phyloP scores from a whole-genome alignment of 1,284 basidiomycete genomes.

The Ceratobasidium sp. region DNA sequence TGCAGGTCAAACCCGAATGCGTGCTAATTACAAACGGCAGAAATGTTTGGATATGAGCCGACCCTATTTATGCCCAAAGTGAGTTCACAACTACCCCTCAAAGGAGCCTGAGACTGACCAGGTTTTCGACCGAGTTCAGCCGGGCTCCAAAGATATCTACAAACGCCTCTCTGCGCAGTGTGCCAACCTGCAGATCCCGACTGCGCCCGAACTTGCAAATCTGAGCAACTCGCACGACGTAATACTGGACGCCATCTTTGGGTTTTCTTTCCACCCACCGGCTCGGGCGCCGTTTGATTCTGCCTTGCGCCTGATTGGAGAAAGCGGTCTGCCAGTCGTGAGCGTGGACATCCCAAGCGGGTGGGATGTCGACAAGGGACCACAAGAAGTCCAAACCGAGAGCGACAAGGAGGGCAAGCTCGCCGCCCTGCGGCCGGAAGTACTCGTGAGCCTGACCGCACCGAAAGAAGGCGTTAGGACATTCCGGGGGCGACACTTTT shows the following conservation, averaged over 20 bases:
- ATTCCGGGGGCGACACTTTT: constrained; percentile 86
- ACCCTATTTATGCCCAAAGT: constrained; percentile 94
- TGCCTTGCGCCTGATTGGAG: constrained; percentile 71
- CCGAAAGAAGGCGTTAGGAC: constrained; percentile 86
- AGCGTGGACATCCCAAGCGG: constrained; percentile 96
- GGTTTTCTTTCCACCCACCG: constrained; percentile 94
- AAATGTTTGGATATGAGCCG: constrained; percentile 87
- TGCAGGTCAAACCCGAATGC: neutral
- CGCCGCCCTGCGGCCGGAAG: constrained; percentile 70
- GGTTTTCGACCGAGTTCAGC: constrained; percentile 56
- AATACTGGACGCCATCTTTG: constrained; percentile 94
- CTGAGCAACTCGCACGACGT: constrained; percentile 67
- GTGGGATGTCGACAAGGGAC: constrained; percentile 90
- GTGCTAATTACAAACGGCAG: constrained; percentile 52
- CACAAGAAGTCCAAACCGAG: constrained; percentile 40
- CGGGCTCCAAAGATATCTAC: constrained; percentile 89
- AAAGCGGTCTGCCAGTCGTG: constrained; percentile 76
- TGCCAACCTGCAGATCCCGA: constrained; percentile 81
- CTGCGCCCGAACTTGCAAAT: constrained; percentile 60
- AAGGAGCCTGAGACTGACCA: too few species aligned
- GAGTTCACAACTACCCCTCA: too few species aligned
- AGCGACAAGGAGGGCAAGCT: constrained; percentile 46
- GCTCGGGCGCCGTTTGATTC: constrained; percentile 86
- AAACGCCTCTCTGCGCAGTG: constrained; percentile 87
- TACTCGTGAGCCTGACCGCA: constrained; percentile 89